These are phyloP conservation scores for Aspergillus sclerotioniger DNA, from an alignment of 495 filamentous ascomycete species.

Conservation along the genomic window DNA sequence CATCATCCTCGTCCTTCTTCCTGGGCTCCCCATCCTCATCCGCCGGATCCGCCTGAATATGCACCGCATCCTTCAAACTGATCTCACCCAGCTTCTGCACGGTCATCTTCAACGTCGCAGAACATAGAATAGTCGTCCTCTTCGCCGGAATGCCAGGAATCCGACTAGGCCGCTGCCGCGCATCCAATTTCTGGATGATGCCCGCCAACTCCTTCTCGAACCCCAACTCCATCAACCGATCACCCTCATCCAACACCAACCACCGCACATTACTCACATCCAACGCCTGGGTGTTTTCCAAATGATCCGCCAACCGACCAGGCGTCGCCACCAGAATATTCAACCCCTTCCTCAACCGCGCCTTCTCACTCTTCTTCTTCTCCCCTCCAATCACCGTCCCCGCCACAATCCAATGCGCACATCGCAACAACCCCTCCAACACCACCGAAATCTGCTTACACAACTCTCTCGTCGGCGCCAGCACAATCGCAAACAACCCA, in stretches of 20 bases:
- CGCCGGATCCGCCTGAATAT: conserved; percentile 68
- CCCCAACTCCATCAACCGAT: conserved; percentile 93
- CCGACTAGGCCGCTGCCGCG: conserved; percentile 41
- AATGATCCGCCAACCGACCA: conserved; percentile 82
- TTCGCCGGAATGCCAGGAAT: conserved; percentile 64
- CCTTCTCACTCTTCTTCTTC: conserved; percentile 96
- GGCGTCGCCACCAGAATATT: conserved; percentile 96
- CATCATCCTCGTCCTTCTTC: conserved; percentile 45
- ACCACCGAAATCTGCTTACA: conserved; percentile 90
- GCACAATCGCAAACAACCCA: conserved; percentile 85
- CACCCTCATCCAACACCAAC: conserved; percentile 93
- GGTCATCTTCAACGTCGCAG: conserved; percentile 94
- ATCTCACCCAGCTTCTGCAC: conserved; percentile 90
- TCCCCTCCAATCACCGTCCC: conserved; percentile 94
- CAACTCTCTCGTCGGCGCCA: conserved; percentile 89
- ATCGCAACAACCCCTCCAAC: conserved; percentile 75
- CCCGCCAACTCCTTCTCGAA: conserved; percentile 85
- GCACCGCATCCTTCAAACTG: conserved; percentile 87
- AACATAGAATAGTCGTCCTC: conserved; percentile 88
- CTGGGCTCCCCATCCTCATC: conserved; percentile 38
- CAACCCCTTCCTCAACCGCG: conserved; percentile 83
- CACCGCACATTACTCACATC: conserved; percentile 87
- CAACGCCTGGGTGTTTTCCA: conserved; percentile 85
- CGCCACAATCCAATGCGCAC: conserved; percentile 84
- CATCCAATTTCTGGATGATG: conserved; percentile 74